A percentile compares a stretch with the other conserved stretches of the same genome.
Conservation (phyloP, 2,329 filamentous ascomycete species). For the Stachybotrys echinatus region DNA sequence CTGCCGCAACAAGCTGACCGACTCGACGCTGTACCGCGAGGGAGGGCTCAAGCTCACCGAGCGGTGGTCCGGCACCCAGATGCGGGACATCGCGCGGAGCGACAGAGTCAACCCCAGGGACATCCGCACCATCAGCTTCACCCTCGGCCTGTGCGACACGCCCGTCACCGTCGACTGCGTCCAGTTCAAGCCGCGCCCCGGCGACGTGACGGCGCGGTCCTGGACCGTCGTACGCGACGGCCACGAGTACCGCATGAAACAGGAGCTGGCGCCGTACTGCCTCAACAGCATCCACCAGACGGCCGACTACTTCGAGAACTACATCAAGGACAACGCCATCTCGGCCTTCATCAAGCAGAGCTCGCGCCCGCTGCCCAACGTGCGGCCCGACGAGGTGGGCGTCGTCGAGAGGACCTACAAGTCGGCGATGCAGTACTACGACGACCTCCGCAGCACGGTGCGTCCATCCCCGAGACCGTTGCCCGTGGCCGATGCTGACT, state of each 20-base stretch:
- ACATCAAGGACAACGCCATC: constrained; percentile 25
- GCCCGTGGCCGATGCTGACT: neutral
- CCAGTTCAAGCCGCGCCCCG: constrained; percentile 28
- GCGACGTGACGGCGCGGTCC: constrained; percentile 31
- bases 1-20: constrained; percentile 35
- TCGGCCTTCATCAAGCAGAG: constrained; percentile 19
- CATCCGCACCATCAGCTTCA: constrained; percentile 29
- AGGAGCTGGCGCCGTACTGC: constrained; percentile 32
- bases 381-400: neutral
- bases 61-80: constrained; percentile 34
- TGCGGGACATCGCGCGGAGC: constrained; percentile 29
- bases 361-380: neutral
- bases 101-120: constrained; percentile 21
- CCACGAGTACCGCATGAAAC: constrained; percentile 14
- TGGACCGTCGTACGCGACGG: constrained; percentile 23
- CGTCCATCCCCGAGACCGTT: neutral
- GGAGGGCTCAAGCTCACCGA: constrained; percentile 38
- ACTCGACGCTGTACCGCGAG: constrained; percentile 34
- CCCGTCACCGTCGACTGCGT: constrained; percentile 35
- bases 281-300: constrained; percentile 30
- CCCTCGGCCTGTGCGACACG: constrained; percentile 27
- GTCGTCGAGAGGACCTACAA: constrained; percentile 15
- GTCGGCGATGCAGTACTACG: constrained; percentile 13
- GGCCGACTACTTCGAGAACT: constrained; percentile 25
- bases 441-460: constrained; percentile 9